Evolutionary conservation across 2,329 filamentous ascomycete genomes (phyloP), one percentile per base, ranked within the genome.

Genomic region (Albophoma yamanashiensis): DNA sequence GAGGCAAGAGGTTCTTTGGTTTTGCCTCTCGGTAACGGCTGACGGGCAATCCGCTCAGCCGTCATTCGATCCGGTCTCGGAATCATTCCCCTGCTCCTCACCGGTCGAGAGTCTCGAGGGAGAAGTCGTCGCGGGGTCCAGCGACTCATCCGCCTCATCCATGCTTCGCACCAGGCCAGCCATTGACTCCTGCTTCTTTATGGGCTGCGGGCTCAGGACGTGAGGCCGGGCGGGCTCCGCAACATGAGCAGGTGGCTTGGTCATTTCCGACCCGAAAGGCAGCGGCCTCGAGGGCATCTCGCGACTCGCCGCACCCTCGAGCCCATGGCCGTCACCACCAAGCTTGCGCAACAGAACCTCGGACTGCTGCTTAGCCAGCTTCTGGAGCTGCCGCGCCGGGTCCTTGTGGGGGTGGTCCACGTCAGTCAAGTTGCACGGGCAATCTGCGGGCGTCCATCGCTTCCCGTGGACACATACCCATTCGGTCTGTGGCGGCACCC

Each of bases 401-500:
- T 92, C 87, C 88, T 91, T 80, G 65, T 76, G 67, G 67, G 70
- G 66, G 63, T 69, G 71, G 63, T 79, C 71, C 68, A 77, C 66
- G 79, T 84, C 82, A 84, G 81, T 75, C 69, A 82, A 70, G 66
- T 79, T 75, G 73, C 81, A 84, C 67, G 78, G 75, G 74, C 80
- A 83, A 72, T 82, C 80, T 68, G 75, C 72, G 63, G 76, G 77
- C 62, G 67, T 70, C 76, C 79, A 83, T 65, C 69, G 67, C 63
- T 71, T 72, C 63, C 80, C 80, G 70, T 83, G 81, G 75, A 81
- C 81, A 91, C 91, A 88, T 91, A 96, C 92, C 93, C 93, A 97
- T 74, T 96, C 91, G 71, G 85, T 82, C 81, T 96, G 92, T 73
- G 85, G 81, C 63, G 92, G 92, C 64, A 96, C 92, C 58, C 91